Evolutionary conservation across 495 filamentous ascomycete species (phyloP).

Genomic region (Penicillium ucsense): DNA sequence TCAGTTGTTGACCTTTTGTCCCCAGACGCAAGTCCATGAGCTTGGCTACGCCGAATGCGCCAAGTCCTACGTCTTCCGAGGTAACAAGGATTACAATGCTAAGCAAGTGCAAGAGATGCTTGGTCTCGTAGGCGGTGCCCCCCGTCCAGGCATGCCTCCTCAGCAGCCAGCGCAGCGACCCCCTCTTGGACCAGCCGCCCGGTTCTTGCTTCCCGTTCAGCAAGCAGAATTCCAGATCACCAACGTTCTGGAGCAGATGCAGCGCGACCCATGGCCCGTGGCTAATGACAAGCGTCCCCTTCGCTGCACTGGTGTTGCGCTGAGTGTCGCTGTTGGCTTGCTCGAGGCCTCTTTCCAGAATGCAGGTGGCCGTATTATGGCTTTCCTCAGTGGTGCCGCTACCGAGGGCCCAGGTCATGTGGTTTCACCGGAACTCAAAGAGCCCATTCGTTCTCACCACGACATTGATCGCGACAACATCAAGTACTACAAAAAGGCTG

Average conservation of each 20-base stretch:
- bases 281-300: conserved; percentile 86
- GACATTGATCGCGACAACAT: conserved; percentile 98
- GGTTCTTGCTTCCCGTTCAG: conserved; percentile 90
- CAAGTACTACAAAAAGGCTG: conserved; percentile 98
- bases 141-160: conserved; percentile 66
- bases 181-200: conserved; percentile 69
- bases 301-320: conserved; percentile 90
- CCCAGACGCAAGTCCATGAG: conserved; percentile 89
- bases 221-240: conserved; percentile 98
- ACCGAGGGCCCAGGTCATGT: conserved; percentile 97
- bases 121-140: conserved; percentile 50
- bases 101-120: conserved; percentile 99
- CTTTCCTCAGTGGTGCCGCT: conserved; percentile 89
- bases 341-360: conserved; percentile 94
- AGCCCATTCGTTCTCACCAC: conserved; percentile 96
- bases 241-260: conserved; percentile 90
- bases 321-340: conserved; percentile 88
- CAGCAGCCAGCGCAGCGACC: conserved; percentile 65
- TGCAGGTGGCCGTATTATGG: conserved; percentile 89
- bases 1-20: conserved; percentile 12
- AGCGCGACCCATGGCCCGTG: conserved; percentile 97
- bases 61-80: conserved; percentile 99
- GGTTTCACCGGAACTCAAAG: conserved; percentile 91
- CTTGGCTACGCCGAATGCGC: conserved; percentile 96
- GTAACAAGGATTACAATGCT: conserved; percentile 91